phyloP scores from a whole-genome alignment of 73 alveolate genomes.

The Paramecium pentaurelia region DNA sequence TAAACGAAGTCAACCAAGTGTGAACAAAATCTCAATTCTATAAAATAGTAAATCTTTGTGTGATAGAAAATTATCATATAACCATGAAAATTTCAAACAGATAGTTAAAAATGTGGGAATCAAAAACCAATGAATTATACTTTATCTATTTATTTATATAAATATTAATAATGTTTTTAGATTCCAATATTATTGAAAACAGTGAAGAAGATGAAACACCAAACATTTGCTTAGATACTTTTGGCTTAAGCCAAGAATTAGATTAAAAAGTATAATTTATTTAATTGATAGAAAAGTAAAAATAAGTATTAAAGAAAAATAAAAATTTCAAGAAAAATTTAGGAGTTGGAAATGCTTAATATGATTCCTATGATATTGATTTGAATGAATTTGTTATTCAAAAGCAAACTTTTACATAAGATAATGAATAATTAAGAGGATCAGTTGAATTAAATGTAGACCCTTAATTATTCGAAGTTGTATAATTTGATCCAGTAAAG shows the following conservation, averaged over 20 bases:
- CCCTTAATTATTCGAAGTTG: not conserved
- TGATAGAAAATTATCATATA: not conserved
- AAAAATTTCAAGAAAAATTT: not conserved
- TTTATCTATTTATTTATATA: not conserved
- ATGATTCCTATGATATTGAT: not conserved
- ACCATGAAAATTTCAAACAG: not conserved
- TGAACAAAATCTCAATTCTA: not conserved
- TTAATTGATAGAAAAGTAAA: not conserved
- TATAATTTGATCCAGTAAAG: not conserved
- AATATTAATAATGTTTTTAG: not conserved
- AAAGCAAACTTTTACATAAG: not conserved
- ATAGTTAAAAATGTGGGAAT: not conserved
- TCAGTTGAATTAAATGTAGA: not conserved
- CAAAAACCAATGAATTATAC: not conserved
- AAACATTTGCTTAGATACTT: not conserved
- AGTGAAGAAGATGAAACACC: not conserved
- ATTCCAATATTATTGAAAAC: not conserved
- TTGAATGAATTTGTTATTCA: not conserved
- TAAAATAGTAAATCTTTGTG: not conserved
- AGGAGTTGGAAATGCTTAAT: not conserved
- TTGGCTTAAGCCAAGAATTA: not conserved
- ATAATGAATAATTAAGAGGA: not conserved
- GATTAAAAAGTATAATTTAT: not conserved
- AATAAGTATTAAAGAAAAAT: not conserved
- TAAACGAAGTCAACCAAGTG: not conserved